Conservation (phyloP, 2,329 filamentous ascomycete species). For the Pseudocercospora ulei region DNA sequence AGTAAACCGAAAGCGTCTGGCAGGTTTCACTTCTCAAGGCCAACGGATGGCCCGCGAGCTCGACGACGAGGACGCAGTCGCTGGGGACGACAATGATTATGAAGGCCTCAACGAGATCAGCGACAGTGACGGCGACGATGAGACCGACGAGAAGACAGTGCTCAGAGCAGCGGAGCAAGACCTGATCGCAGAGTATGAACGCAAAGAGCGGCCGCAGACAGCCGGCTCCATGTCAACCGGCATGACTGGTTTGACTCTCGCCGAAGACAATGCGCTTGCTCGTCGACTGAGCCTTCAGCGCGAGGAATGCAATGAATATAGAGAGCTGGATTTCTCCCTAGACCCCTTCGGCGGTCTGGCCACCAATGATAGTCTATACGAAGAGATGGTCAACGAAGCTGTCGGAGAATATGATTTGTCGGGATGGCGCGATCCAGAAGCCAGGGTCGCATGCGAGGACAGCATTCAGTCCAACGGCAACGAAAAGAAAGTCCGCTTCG, state of each 20-base stretch:
- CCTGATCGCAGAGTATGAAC: constrained; percentile 28
- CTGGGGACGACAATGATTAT: constrained; percentile 29
- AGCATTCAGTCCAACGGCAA: constrained; percentile 23
- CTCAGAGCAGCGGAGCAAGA: constrained; percentile 27
- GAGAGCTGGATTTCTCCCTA: constrained; percentile 24
- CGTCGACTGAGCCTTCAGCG: constrained; percentile 26
- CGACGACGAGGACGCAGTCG: constrained; percentile 18
- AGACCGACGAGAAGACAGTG: constrained; percentile 22
- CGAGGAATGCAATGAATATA: constrained; percentile 18
- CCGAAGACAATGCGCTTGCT: constrained; percentile 19
- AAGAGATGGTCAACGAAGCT: constrained; percentile 28
- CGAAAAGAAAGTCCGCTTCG: constrained; percentile 34
- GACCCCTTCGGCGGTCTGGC: constrained; percentile 29
- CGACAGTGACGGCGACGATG: constrained; percentile 26
- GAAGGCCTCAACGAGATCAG: constrained; percentile 30
- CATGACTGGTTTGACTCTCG: constrained; percentile 21
- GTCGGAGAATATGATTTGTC: constrained; percentile 23
- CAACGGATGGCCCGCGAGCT: constrained; percentile 11
- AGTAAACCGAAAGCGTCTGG: constrained; percentile 24
- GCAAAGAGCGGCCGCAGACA: constrained; percentile 21
- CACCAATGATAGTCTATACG: constrained; percentile 23
- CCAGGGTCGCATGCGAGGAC: constrained; percentile 16
- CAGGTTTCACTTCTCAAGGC: constrained; percentile 23
- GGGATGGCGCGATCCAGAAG: constrained; percentile 25
- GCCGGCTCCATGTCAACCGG: constrained; percentile 23